Base-by-base conservation (phyloP, 2,329 filamentous ascomycete species). In the Seiridium cupressi region DNA sequence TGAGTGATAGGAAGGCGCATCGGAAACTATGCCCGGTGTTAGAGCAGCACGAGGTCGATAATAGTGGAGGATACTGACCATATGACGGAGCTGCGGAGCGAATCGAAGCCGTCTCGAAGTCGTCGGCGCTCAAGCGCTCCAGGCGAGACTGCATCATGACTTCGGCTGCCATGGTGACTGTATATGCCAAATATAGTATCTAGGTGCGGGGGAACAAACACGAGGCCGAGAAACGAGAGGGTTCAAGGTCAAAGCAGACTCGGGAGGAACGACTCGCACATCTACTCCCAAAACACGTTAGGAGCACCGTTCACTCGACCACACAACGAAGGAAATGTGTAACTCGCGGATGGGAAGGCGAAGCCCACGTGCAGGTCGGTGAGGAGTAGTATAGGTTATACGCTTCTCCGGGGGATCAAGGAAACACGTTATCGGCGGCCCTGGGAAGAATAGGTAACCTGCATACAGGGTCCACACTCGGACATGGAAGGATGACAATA, bases 81-180 rank as follows among this genome's bases (percentile, higher is more conserved):
- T 90, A 90, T 8, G 88, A 90, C 46, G 88, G 88, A n/a, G 87
- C 87, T 6, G 82, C 82, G 18, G 87, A 90, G 65, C 79, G 85
- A 62, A 90, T 83, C 8, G 88, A 90, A 5, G 84, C 81, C 31
- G 87, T 89, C 67, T 90, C 88, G 61, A 88, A 85, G 70, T 90
- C 87, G 61, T 85, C 82, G 5, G 75, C 67, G 64, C 70, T 73
- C 60, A 80, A 64, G 5, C 66, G 64, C 10, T 66, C 66, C 18
- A 65, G 38, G 34, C 65, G 65, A 9, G 66, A 57, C 7, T 64
- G 67, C 55, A 68, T 64, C 10, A 68, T 61, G 32, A 68, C 63
- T 57, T 73, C 70, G 60, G 70, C 64, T 55, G 70, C 63, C 69
- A 71, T 71, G 13, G 62, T 63, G 53, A 59, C 56, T 26, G 57